Evolutionary conservation across 73 alveolate species (phyloP).

Genomic region (Tetrahymena malaccensis): DNA sequence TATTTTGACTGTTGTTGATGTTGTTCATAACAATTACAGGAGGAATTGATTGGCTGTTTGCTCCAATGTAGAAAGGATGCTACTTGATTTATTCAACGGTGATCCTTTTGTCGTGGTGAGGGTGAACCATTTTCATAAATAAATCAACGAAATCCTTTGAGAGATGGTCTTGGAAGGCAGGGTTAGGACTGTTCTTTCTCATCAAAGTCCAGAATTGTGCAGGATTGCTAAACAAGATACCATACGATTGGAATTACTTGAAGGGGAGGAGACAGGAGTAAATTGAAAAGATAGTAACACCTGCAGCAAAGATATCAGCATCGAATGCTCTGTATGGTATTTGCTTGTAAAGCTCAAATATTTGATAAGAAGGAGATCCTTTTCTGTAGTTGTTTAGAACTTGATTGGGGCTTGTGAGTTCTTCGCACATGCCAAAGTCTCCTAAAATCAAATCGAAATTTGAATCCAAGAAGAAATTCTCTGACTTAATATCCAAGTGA

Average conservation of each 20-base stretch:
- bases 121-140: neutral
- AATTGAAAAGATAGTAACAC: neutral
- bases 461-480: neutral
- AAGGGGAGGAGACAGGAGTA: neutral
- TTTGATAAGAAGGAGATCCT: neutral
- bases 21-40: neutral
- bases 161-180: neutral
- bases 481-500: neutral
- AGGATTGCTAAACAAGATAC: neutral
- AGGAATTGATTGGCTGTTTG: neutral
- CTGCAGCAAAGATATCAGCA: neutral
- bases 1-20: neutral
- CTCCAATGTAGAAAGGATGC: neutral
- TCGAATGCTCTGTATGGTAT: neutral
- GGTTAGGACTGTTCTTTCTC: neutral
- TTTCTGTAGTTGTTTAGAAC: neutral
- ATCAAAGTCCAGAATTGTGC: neutral
- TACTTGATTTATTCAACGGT: neutral
- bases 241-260: neutral
- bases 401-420: neutral
- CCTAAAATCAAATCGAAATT: neutral
- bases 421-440: neutral
- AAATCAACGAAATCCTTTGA: neutral
- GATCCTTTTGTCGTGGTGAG: neutral
- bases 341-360: neutral